Base-by-base conservation (phyloP, 495 filamentous ascomycete species). In the Tuber magnatum region DNA sequence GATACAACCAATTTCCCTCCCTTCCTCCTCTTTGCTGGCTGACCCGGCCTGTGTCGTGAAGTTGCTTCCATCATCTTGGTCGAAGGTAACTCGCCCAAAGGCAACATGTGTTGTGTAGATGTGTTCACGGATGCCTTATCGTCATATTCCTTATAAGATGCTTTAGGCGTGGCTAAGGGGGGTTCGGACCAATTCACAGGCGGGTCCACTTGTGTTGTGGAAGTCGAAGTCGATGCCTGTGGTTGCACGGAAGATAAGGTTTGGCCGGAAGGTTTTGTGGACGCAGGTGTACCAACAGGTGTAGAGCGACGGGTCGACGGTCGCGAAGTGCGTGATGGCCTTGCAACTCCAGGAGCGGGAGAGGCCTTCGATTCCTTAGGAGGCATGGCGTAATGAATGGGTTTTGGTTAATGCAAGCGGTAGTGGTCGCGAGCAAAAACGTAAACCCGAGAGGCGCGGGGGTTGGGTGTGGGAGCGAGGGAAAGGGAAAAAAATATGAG, bases 111-210 rank as follows among this genome's bases (percentile, higher is more conserved):
- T 40, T 73, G 70, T 9, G 81, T 82, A 48, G 80, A 80, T 28
- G 70, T 68, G 74, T 79, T 81, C 68, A 76, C 74, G 38, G 73
- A 69, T 43, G 78, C 79, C 69, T 81, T 79, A 70, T 78, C 74
- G 73, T 83, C 81, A 74, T 82, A 82, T 73, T 83, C 81, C 75
- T 77, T 81, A 76, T 83, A 83, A 73, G 81, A 83, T 76, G 81
- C 76, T 76, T 74, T 81, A 38, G 78, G 75, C 65, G 77, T 77
- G 35, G 81, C 75, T 73, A 82, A 78, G 71, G 76, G 81, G 28
- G 81, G 81, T 74, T 83, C 81, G 74, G 76, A 78, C 81, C 77
- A 82, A 68, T 82, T 68, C 73, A 69, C 71, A 43, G 72, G 74
- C 43, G 79, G 75, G 73, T 76, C 79, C 71, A 72, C 71, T 70